phyloP scores from a whole-genome alignment of 768 basidiomycete genomes.

The Podaxis rugospora region DNA sequence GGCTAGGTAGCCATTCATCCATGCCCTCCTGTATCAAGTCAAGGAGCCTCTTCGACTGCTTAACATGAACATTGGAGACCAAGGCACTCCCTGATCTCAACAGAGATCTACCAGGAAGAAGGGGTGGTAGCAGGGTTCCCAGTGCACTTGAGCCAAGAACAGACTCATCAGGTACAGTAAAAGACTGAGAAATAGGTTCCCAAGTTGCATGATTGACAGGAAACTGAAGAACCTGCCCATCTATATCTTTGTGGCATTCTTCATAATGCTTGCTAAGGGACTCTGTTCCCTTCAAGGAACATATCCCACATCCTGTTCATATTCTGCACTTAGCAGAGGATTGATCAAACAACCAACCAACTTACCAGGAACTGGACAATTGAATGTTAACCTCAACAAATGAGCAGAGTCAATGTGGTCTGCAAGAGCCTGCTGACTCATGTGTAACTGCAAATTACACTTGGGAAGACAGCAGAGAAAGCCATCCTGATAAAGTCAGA shows the following conservation, averaged over 20 bases:
- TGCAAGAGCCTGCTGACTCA: conserved; percentile 15
- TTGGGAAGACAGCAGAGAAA: conserved; percentile 18
- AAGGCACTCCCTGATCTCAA: neutral
- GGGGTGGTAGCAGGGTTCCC: neutral
- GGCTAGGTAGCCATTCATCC: neutral
- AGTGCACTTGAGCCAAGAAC: neutral
- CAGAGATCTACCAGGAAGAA: neutral
- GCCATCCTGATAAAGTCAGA: neutral
- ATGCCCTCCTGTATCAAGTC: neutral
- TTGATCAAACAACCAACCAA: neutral
- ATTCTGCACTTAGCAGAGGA: neutral
- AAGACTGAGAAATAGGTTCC: neutral
- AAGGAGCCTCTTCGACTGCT: neutral
- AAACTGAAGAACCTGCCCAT: neutral
- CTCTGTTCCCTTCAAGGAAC: neutral
- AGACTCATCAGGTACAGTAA: neutral
- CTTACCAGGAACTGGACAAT: conserved; percentile 25
- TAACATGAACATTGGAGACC: neutral
- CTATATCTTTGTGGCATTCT: neutral
- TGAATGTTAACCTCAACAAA: conserved; percentile 18
- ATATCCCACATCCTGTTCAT: neutral
- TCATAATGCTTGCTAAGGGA: conserved; percentile 2
- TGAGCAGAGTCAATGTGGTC: conserved; percentile 23
- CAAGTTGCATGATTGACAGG: neutral
- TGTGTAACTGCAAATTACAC: conserved; percentile 18